These are phyloP conservation scores for Withania somnifera DNA, from an alignment of 305 asterid genomes.

Conservation along the genomic window DNA sequence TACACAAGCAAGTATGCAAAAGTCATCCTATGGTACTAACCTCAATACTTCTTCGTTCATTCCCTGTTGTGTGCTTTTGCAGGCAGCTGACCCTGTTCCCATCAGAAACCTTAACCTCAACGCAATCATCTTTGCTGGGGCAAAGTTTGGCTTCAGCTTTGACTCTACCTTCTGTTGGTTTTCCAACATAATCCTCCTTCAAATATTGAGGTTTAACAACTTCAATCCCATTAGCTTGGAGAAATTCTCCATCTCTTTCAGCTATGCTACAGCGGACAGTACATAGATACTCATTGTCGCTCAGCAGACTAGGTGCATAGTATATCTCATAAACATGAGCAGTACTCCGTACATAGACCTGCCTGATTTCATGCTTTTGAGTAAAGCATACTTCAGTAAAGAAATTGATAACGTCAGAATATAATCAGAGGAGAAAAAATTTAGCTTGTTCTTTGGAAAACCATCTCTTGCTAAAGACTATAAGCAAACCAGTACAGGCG, in stretches of 20 bases:
- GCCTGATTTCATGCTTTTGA: slow-evolving; percentile 46
- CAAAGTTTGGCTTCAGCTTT: slow-evolving; percentile 27
- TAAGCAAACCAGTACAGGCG: background rate
- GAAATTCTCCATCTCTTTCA: slow-evolving; percentile 46
- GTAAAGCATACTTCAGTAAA: slow-evolving; percentile 49
- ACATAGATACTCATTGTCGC: slow-evolving; percentile 55
- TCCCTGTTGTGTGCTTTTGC: slow-evolving; percentile 16
- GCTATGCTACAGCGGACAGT: slow-evolving; percentile 73
- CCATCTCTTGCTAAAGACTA: background rate
- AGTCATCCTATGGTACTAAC: slow-evolving; percentile 18
- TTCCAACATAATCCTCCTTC: slow-evolving; percentile 16
- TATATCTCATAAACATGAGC: slow-evolving; percentile 79
- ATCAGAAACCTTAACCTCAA: slow-evolving; percentile 45
- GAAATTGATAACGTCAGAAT: background rate
- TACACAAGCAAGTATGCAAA: background rate
- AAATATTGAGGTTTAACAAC: slow-evolving; percentile 22
- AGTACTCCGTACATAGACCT: slow-evolving; percentile 77
- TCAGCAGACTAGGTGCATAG: slow-evolving; percentile 30
- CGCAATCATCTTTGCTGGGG: slow-evolving; percentile 76
- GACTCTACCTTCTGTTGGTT: slow-evolving; percentile 23
- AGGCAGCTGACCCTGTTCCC: slow-evolving; percentile 19
- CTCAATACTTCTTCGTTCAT: slow-evolving; percentile 32
- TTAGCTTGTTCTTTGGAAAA: background rate
- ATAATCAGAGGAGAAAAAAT: background rate
- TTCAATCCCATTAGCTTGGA: slow-evolving; percentile 31